Conservation (phyloP, 805 yeast species). For the Pichia nakasei region DNA sequence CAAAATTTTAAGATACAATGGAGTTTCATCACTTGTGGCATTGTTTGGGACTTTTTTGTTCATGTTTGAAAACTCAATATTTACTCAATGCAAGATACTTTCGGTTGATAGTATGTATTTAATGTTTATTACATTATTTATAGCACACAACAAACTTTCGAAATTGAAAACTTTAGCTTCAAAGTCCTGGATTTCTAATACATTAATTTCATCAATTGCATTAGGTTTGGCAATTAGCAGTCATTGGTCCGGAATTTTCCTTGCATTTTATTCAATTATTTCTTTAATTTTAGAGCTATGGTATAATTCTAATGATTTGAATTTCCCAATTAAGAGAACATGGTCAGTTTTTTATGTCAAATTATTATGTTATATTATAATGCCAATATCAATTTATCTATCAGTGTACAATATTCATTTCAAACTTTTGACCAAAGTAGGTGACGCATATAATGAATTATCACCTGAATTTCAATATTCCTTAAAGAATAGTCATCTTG, state of each 20-base stretch:
- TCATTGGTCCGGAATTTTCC: conserved; percentile 61
- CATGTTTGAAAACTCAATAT: conserved; percentile 54
- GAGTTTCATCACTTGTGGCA: conserved; percentile 44
- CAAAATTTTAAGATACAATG: conserved; percentile 45
- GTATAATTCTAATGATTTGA: conserved; percentile 62
- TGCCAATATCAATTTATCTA: conserved; percentile 55
- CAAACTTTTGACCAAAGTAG: conserved; percentile 35
- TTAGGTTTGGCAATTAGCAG: conserved; percentile 52
- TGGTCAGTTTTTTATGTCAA: conserved; percentile 33
- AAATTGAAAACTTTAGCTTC: conserved; percentile 34
- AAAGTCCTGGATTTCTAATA: conserved; percentile 42
- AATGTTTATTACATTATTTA: conserved; percentile 37
- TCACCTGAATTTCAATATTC: conserved; percentile 60
- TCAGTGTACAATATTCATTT: conserved; percentile 53
- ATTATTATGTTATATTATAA: conserved; percentile 32
- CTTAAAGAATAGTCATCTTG: conserved; percentile 33
- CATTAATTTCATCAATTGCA: conserved; percentile 39
- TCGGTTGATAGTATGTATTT: conserved; percentile 38
- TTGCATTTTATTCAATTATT: conserved; percentile 25
- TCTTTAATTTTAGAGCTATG: conserved; percentile 41
- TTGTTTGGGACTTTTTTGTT: conserved; percentile 43
- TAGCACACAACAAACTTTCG: conserved; percentile 20
- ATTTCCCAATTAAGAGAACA: conserved; percentile 32
- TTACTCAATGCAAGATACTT: conserved; percentile 51
- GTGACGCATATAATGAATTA: conserved; percentile 55